Evolutionary conservation across 495 filamentous ascomycete species (phyloP).

Genomic region (Friedmanniomyces simplex): DNA sequence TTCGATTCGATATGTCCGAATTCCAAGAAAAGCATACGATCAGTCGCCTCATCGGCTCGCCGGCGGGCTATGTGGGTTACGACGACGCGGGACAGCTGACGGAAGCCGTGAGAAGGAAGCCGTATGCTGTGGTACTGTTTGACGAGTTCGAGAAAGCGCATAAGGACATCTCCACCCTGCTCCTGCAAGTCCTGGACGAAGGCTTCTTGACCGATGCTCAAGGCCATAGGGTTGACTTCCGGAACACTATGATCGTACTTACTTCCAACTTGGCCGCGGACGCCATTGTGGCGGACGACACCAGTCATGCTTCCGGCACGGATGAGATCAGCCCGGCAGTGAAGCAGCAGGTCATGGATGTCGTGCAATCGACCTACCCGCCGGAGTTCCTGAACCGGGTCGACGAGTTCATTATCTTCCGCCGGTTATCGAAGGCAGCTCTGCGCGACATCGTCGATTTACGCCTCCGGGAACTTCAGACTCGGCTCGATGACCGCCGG

Average conservation of each 20-base stretch:
- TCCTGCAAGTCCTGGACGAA: slow-evolving; percentile 92
- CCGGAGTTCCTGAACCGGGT: slow-evolving; percentile 96
- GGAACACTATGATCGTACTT: slow-evolving; percentile 90
- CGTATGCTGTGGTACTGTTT: slow-evolving; percentile 88
- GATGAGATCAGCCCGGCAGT: slow-evolving; percentile 58
- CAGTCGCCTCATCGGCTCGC: slow-evolving; percentile 81
- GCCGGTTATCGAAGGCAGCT: slow-evolving; percentile 63
- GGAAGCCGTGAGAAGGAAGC: slow-evolving; percentile 88
- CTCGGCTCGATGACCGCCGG: slow-evolving; percentile 72
- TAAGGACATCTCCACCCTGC: slow-evolving; percentile 84
- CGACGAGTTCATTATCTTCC: slow-evolving; percentile 95
- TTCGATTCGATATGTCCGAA: slow-evolving; percentile 95
- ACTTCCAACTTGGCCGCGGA: slow-evolving; percentile 86
- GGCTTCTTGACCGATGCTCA: slow-evolving; percentile 92
- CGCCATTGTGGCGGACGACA: slow-evolving; percentile 49
- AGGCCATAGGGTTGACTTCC: slow-evolving; percentile 91
- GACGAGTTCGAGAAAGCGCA: slow-evolving; percentile 98
- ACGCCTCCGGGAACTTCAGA: slow-evolving; percentile 71
- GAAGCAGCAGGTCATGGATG: slow-evolving; percentile 74
- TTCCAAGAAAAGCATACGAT: slow-evolving; percentile 97
- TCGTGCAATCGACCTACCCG: slow-evolving; percentile 67
- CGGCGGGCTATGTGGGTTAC: slow-evolving; percentile 91
- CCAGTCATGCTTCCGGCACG: slow-evolving; percentile 24
- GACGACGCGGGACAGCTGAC: slow-evolving; percentile 95
- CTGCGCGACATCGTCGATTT: slow-evolving; percentile 92